Base-by-base conservation (phyloP, 495 filamentous ascomycete species). In the Neurospora sp. region DNA sequence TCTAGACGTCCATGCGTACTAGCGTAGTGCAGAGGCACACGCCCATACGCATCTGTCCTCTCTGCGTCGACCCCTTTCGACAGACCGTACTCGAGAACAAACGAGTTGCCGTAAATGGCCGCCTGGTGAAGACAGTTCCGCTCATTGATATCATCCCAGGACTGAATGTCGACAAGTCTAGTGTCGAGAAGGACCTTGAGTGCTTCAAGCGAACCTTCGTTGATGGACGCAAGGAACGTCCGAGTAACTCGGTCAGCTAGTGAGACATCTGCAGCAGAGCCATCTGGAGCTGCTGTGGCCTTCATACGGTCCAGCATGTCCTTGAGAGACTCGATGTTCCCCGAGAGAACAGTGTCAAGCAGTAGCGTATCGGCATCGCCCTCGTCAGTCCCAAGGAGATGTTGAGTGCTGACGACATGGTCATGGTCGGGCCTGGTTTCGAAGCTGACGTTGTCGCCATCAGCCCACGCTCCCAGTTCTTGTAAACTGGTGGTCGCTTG, bases 101-200 rank as follows among this genome's bases (percentile, higher is more conserved):
- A 89, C 6, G 87, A 79, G 74, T 92, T 92, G 8, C 93, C 94
- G 70, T 94, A 95, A 18, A 98, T 97, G 10, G 94, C 90, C 6
- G 96, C 94, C 82, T 98, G 94, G 74, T 99, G 96, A 46, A 99
- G 86, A 78, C 94, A 97, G 78, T 97, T 98, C 41, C 96, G 87
- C 78, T 97, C 94, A 78, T 98, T 99, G 78, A 99, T 98, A 77
- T 98, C 94, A 78, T 99, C 96, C 75, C 95, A 92, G 0, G 91
- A 92, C 73, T 92, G 91, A 11, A 98, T 85, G 79, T 98, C 90
- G 53, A 99, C 92, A 69, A 96, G 79, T 1, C 90, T 88, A 11
- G 94, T 96, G 69, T 91, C 89, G 18, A 98, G 83, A 27, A 99
- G 86, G 9, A 93, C 83, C 38, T 87, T 85, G 40, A 98, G 86